Evolutionary conservation across 495 filamentous ascomycete species (phyloP).

Genomic region (Aspergillus avenaceus): DNA sequence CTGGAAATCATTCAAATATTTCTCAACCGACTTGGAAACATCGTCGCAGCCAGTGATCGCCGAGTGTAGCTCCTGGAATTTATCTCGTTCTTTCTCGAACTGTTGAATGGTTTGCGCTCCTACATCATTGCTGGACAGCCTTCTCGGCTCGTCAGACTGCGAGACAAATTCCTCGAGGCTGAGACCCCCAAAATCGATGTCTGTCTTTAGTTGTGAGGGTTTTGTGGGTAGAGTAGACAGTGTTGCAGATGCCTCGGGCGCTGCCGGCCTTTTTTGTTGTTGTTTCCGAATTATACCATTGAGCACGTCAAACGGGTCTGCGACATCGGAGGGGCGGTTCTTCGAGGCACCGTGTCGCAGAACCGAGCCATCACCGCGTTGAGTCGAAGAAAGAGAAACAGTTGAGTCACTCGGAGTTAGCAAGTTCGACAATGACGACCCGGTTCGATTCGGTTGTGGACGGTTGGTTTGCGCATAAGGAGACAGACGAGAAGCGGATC

Average conservation of each 20-base stretch:
- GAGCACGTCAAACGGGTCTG: conserved; percentile 72
- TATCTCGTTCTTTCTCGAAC: conserved; percentile 81
- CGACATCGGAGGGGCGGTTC: conserved; percentile 47
- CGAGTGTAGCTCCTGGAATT: conserved; percentile 85
- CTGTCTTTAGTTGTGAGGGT: conserved; percentile 47
- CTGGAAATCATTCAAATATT: conserved; percentile 86
- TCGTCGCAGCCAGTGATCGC: conserved; percentile 90
- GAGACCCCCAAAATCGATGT: conserved; percentile 76
- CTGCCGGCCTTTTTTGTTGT: conserved; percentile 17
- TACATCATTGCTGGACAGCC: conserved; percentile 43
- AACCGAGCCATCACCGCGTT: conserved; percentile 61
- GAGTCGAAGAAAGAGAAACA: conserved; percentile 61
- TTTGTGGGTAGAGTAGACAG: conserved; percentile 14
- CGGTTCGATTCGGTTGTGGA: conserved; percentile 57
- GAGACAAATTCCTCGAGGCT: conserved; percentile 69
- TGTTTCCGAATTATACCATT: conserved; percentile 63
- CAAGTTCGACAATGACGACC: conserved; percentile 63
- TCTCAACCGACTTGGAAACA: conserved; percentile 87
- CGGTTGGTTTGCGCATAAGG: conserved; percentile 44
- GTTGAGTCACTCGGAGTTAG: conserved; percentile 66
- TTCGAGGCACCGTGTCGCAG: conserved; percentile 53
- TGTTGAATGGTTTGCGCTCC: conserved; percentile 70
- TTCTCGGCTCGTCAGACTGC: conserved; percentile 32
- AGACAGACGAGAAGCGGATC: conserved; percentile 48
- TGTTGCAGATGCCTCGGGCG: conserved; percentile 2